Conservation (phyloP, 345 rosid genomes). For the Boechera stricta region DNA sequence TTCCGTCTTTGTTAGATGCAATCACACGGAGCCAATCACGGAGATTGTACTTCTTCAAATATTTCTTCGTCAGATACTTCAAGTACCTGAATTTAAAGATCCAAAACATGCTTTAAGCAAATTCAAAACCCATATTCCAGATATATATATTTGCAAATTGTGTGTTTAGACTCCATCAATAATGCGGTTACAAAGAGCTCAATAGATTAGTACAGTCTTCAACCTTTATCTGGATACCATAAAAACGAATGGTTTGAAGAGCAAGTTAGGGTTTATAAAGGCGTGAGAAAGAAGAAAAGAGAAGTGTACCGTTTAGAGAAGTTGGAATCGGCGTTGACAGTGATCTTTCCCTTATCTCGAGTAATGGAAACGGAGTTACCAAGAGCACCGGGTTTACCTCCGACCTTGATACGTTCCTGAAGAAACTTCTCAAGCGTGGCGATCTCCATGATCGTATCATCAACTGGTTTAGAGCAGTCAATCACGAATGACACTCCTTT, state of each 20-base stretch:
- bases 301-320: conserved; percentile 72
- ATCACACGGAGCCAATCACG: conserved; percentile 80
- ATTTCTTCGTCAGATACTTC: conserved; percentile 80
- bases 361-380: conserved; percentile 62
- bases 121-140: not conserved
- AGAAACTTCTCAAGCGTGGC: conserved; percentile 83
- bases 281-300: not conserved
- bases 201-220: too few relatives aligned
- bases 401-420: conserved; percentile 83
- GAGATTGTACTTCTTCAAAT: conserved; percentile 66
- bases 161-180: too few relatives aligned
- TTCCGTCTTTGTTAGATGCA: conserved; percentile 70
- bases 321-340: conserved; percentile 60
- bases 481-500: conserved; percentile 62
- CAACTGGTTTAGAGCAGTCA: conserved; percentile 78
- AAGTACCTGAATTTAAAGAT: conserved; percentile 50
- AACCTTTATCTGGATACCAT: too few relatives aligned
- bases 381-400: conserved; percentile 83
- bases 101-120: not conserved
- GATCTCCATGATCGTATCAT: conserved; percentile 80
- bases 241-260: not conserved
- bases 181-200: too few relatives aligned
- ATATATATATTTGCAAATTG: too few relatives aligned
- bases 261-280: not conserved
- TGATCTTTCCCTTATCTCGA: conserved; percentile 61